Conservation (phyloP, 257 asterid genomes). For the Rauvolfia tetraphylla region DNA sequence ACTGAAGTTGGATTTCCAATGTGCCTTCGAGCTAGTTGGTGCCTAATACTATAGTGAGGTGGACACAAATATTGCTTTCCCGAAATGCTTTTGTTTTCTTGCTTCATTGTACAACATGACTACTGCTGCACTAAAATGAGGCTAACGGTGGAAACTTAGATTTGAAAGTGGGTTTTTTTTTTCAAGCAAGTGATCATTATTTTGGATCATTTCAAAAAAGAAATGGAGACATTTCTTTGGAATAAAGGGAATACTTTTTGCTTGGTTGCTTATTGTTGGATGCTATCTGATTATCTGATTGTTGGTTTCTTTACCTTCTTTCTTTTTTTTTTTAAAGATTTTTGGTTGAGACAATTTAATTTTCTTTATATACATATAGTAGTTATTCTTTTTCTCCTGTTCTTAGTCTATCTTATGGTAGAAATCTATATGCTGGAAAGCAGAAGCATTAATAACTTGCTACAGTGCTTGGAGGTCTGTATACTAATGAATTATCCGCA, state of each 20-base stretch:
- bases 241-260: neutral
- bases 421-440: constrained; percentile 1
- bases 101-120: too few species aligned
- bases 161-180: neutral
- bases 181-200: neutral
- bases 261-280: neutral
- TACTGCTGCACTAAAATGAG: neutral
- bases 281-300: neutral
- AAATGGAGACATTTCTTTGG: neutral
- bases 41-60: neutral
- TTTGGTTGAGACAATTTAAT: neutral
- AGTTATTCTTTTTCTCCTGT: constrained; percentile 5
- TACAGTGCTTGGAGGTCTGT: constrained; percentile 6
- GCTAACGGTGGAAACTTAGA: neutral
- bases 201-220: neutral
- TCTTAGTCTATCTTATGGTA: neutral
- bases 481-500: constrained; percentile 20
- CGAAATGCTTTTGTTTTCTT: too few species aligned
- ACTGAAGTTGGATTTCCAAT: neutral
- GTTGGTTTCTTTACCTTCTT: neutral
- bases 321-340: neutral
- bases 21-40: neutral
- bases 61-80: too few species aligned
- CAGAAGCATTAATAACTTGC: neutral
- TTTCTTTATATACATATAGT: neutral